Evolutionary conservation across 208 protist species (phyloP), one percentile per base, ranked within the genome.

Genomic region (Plasmodiophora brassicae): DNA sequence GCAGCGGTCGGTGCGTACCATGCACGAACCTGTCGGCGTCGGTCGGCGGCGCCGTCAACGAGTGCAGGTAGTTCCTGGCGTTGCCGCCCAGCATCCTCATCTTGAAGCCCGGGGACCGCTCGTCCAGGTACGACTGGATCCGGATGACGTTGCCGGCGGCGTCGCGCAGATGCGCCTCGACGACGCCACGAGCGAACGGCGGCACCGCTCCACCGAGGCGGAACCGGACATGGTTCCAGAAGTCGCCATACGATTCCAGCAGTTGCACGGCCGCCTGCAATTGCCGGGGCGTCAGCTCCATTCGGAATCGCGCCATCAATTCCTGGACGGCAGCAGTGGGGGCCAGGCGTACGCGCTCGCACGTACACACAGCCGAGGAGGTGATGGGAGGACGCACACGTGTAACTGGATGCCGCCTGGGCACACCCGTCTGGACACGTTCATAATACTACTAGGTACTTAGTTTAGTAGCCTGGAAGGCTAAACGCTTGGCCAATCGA

Each of bases 81-180:
- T 78, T 78, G 5, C 65, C 65, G n/a, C 65, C 65, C 5, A 78
- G 32, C 5, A 78, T 14, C 10, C 65, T n/a, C 65, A 78, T 5
- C 65, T 32, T 5, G 65, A 38, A 78, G 5, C 14, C 5, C 14
- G 65, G 65, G 5, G 32, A n/a, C 5, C 65, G 65, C 10, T 5
- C 41, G 41, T 78, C 65, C n/a, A 78, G 65, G n/a, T 78, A 78
- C 41, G 65, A 78, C 41, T 78, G 65, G 20, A 78, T 78, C 5
- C 65, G 65, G 5, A 78, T 38, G 41, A 78, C 65, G n/a, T 78
- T 32, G n/a, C n/a, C 10, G n/a, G 65, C 65, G n/a, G 65, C 65
- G n/a, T 5, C 65, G n/a, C n/a, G n/a, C 10, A 78, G 65, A 8
- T 78, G 32, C 10, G 5, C 41, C 65, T 78, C 65, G 20, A 78